Percentiles rank a stretch among this genome's conserved stretches.
Evolutionary conservation across 768 basidiomycete genomes (phyloP).

Genomic region (Leucosporidium creatinivorum): DNA sequence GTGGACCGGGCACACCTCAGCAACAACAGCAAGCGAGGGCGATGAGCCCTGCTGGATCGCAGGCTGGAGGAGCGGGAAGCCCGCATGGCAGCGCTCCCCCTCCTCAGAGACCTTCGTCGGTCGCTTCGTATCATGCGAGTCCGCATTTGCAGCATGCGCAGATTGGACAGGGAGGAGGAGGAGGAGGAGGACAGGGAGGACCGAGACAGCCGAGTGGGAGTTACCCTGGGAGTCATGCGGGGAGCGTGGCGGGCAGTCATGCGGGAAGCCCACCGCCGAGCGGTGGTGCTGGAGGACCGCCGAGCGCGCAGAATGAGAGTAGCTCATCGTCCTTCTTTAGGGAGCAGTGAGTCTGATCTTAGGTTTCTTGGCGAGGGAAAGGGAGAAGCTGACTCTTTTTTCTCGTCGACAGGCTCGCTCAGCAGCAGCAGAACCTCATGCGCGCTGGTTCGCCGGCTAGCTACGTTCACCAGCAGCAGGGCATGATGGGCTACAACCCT

Average conservation of each 20-base stretch:
- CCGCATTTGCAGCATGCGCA: constrained; percentile 20
- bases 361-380: not conserved
- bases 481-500: not conserved
- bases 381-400: too few species aligned
- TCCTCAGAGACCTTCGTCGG: not conserved
- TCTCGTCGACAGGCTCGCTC: constrained; percentile 11
- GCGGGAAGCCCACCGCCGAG: constrained; percentile 22
- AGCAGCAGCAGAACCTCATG: constrained; percentile 21
- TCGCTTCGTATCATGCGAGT: constrained; percentile 6
- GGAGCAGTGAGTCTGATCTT: constrained; percentile 17
- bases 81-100: not conserved
- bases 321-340: constrained; percentile 17
- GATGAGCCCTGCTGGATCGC: not conserved
- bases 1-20: not conserved
- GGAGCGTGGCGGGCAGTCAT: constrained; percentile 7
- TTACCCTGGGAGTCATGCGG: not conserved
- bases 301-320: not conserved
- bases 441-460: not conserved
- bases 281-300: not conserved
- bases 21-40: not conserved
- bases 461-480: too few species aligned
- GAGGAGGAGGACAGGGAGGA: not conserved
- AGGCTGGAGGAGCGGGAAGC: not conserved
- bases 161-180: not conserved
- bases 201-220: not conserved